Evolutionary conservation across 805 yeast species (phyloP), one percentile per base, ranked within the genome.

Genomic region (Nakazawaea anatomiae): DNA sequence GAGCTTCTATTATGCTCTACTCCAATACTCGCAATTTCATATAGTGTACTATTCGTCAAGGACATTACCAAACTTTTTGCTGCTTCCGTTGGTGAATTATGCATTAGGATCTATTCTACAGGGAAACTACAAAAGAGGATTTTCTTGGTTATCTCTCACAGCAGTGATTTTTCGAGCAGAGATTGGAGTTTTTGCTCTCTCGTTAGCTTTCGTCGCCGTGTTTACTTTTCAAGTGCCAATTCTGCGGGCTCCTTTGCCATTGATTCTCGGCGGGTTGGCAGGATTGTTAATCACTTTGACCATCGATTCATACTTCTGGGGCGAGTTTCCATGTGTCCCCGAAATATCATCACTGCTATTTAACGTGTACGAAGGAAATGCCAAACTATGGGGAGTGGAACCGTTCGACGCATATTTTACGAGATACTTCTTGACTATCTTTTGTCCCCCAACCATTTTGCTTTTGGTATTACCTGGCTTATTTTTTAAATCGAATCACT

Each of bases 31-130:
- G 7, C 94, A 90, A 63, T 92, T 91, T 69, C 97, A 92, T 63
- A 54, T 89, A 18, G 67, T 85, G 53, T 92, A 73, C 69, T 92
- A 92, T 63, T 73, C 87, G n/a, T 76, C 96, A 2, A 74, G 97
- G 57, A 81, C 96, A 0, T 71, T 92, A 52, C 97, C 97, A n/a
- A 92, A 92, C 66, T 86, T 85, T 58, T 69, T 91, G 52, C 90
- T 87, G 2, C 69, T 92, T 49, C 97, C 97, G 3, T 60, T 88
- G 38, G 83, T 85, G 4, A 77, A 79, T 50, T 58, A 68, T 44
- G 85, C 86, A 0, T 56, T 85, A 42, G 71, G 80, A 4, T 72
- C 71, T 59, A 58, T 82, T 12, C 56, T 88, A 12, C 55, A 57
- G 18, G 88, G 84, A 9, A 71, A 77, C 45, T 69, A 70, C 54